These are phyloP conservation scores for Neophaeococcomyces mojaviensis DNA, from an alignment of 2,329 filamentous ascomycete genomes.

Conservation along the genomic window DNA sequence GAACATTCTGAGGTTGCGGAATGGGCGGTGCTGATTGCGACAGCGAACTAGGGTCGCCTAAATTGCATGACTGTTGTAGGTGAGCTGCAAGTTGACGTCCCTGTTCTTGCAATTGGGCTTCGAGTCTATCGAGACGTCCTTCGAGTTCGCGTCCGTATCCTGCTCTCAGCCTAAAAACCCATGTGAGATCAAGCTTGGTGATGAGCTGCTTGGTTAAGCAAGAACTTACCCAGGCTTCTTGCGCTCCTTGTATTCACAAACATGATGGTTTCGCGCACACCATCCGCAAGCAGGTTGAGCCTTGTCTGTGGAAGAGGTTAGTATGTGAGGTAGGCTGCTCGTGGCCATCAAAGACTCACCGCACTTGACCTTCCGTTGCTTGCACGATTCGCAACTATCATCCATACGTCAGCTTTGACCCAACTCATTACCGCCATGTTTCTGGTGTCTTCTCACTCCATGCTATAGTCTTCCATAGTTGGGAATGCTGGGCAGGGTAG, in stretches of 20 bases:
- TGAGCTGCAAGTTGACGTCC: conserved; percentile 22
- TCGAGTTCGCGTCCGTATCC: conserved; percentile 57
- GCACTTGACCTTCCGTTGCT: conserved; percentile 38
- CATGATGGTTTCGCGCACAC: conserved; percentile 60
- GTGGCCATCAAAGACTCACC: conserved; percentile 26
- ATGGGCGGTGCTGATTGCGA: conserved; percentile 4
- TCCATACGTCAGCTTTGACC: conserved; percentile 20
- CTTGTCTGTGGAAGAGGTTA: conserved; percentile 31
- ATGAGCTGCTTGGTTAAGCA: no score
- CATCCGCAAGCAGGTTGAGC: conserved; percentile 58
- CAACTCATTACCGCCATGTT: no score
- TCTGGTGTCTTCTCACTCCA: no score
- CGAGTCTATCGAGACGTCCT: conserved; percentile 48
- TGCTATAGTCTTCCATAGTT: no score
- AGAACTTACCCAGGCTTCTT: conserved; percentile 54
- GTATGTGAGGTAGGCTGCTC: not conserved
- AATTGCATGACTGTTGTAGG: conserved; percentile 18
- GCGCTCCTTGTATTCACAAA: conserved; percentile 62
- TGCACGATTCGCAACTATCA: conserved; percentile 25
- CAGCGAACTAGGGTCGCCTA: conserved; percentile 10
- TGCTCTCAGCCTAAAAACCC: conserved; percentile 37
- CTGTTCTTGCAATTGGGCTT: conserved; percentile 28
- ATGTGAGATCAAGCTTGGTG: no score
- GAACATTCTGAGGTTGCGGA: conserved; percentile 2
- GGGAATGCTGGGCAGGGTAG: not conserved